Evolutionary conservation across 306 rosid genomes (phyloP).

Genomic region (Begonia peltatifolia): DNA sequence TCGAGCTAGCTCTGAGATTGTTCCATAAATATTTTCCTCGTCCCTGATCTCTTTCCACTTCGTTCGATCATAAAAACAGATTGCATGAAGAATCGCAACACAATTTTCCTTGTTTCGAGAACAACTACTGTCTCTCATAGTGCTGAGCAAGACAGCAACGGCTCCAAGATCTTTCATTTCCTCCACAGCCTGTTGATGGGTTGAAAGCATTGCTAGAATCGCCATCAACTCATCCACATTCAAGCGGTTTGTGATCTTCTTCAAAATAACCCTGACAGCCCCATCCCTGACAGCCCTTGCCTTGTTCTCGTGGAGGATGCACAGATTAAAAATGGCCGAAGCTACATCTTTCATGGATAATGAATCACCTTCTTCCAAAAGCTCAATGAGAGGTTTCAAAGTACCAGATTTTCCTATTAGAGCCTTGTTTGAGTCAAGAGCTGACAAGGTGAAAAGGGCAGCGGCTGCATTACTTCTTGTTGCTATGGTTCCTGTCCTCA

Average conservation of each 20-base stretch:
- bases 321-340: conserved; percentile 47
- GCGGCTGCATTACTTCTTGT: conserved; percentile 79
- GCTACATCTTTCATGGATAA: conserved; percentile 56
- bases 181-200: conserved; percentile 39
- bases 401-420: conserved; percentile 49
- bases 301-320: conserved; percentile 40
- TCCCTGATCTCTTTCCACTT: conserved; percentile 43
- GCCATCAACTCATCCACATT: conserved; percentile 54
- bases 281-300: conserved; percentile 41
- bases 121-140: conserved; percentile 29
- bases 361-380: conserved; percentile 47
- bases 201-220: conserved; percentile 47
- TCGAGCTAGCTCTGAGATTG: conserved; percentile 37
- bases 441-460: conserved; percentile 54
- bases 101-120: conserved; percentile 57
- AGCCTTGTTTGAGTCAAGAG: conserved; percentile 38
- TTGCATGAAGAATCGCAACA: conserved; percentile 34
- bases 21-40: conserved; percentile 38
- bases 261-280: conserved; percentile 34
- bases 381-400: conserved; percentile 35
- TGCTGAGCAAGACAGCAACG: conserved; percentile 31
- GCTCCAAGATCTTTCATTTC: conserved; percentile 38
- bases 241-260: conserved; percentile 30
- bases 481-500: conserved; percentile 42
- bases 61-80: conserved; percentile 29